These are phyloP conservation scores for Anisodus tanguticus DNA, from an alignment of 257 asterid genomes.

Conservation along the genomic window DNA sequence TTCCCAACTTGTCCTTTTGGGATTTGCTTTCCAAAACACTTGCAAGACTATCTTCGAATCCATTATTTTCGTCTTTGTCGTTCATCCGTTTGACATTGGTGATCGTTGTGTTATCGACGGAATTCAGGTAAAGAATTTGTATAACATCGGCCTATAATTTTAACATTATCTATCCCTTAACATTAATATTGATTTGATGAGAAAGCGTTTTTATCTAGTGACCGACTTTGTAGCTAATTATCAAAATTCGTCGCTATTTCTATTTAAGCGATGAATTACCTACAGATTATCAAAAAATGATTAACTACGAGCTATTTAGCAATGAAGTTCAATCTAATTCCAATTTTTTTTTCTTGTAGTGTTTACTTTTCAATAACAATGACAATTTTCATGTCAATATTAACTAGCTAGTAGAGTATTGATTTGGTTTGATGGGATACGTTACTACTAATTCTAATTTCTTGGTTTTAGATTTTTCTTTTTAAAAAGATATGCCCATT, in stretches of 20 bases:
- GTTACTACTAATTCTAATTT: neutral
- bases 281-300: too few relatives aligned
- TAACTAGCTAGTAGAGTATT: neutral
- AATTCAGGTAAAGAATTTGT: constrained; percentile 34
- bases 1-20: constrained; percentile 53
- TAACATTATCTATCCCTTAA: too few relatives aligned
- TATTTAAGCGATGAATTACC: too few relatives aligned
- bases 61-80: constrained; percentile 26
- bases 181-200: neutral
- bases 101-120: constrained; percentile 72
- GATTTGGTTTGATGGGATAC: neutral
- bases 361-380: too few relatives aligned
- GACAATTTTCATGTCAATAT: neutral
- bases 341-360: too few relatives aligned
- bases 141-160: too few relatives aligned
- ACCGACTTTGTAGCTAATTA: too few relatives aligned
- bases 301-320: too few relatives aligned
- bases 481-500: too few relatives aligned
- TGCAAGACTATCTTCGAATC: constrained; percentile 70
- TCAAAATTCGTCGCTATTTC: too few relatives aligned
- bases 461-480: too few relatives aligned
- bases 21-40: constrained; percentile 68
- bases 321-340: too few relatives aligned
- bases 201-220: neutral
- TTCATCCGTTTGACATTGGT: constrained; percentile 69